A percentile compares a stretch with the other conserved stretches of the same genome.
These are phyloP conservation scores for Glycyrrhiza uralensis DNA, from an alignment of 306 rosid genomes.

Conservation along the genomic window DNA sequence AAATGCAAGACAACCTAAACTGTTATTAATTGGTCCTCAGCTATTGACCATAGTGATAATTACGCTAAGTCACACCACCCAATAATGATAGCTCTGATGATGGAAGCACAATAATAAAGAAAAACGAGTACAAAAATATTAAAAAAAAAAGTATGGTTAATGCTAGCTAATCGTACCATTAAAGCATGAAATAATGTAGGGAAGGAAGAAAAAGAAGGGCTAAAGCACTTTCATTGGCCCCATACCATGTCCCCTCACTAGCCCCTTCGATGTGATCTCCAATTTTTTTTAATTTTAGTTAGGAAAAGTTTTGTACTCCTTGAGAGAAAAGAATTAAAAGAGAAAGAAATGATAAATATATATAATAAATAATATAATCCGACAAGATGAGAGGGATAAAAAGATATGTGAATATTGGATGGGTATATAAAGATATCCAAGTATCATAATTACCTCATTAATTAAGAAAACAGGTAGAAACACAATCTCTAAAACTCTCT, in stretches of 20 bases:
- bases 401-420: no score
- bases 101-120: slow-evolving; percentile 34
- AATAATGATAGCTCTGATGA: slow-evolving; percentile 40
- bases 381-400: no score
- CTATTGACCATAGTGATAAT: slow-evolving; percentile 30
- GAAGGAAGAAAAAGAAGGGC: slow-evolving; percentile 37
- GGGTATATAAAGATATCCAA: no score
- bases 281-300: no score
- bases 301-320: no score
- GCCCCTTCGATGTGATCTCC: slow-evolving; percentile 39
- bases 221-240: slow-evolving; percentile 50
- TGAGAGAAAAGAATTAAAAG: neutral
- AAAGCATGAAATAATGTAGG: slow-evolving; percentile 44
- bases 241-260: slow-evolving; percentile 42
- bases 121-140: neutral
- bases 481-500: no score
- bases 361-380: no score
- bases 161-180: slow-evolving; percentile 40
- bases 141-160: slow-evolving; percentile 34
- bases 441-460: no score
- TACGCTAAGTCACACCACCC: slow-evolving; percentile 28
- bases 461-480: no score
- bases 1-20: slow-evolving; percentile 16
- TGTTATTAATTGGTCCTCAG: neutral
- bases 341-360: no score